Conservation (phyloP, 2,329 filamentous ascomycete genomes). For the Cytospora piceicola region DNA sequence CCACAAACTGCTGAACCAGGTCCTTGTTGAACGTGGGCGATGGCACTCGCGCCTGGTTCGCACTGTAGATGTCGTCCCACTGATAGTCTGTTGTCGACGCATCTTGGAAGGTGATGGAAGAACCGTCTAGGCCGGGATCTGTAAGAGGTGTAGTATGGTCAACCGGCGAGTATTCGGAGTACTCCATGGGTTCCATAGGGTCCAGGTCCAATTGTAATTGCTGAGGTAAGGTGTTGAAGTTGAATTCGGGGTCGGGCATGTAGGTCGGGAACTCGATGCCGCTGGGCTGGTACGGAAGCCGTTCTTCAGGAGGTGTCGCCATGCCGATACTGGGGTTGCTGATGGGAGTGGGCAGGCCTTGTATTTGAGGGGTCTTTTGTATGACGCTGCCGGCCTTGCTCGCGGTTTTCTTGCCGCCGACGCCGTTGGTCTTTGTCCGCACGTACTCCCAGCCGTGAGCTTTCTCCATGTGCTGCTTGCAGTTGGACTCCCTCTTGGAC, state of each 20-base stretch:
- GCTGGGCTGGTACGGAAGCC: slow-evolving; percentile 40
- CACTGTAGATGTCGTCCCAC: slow-evolving; percentile 66
- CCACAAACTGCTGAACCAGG: slow-evolving; percentile 48
- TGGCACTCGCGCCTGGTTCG: slow-evolving; percentile 37
- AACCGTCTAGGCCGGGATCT: slow-evolving; percentile 45
- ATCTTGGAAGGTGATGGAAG: slow-evolving; percentile 64
- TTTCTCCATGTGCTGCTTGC: slow-evolving; percentile 99
- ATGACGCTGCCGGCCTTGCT: slow-evolving; percentile 52
- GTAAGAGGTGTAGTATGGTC: slow-evolving; percentile 54
- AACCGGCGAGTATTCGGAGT: slow-evolving; percentile 44
- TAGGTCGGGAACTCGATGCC: slow-evolving; percentile 55
- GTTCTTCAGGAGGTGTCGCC: slow-evolving; percentile 62
- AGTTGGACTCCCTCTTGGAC: slow-evolving; percentile 94
- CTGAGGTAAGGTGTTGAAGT: slow-evolving; percentile 44
- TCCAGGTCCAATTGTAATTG: slow-evolving; percentile 46
- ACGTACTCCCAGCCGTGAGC: slow-evolving; percentile 89
- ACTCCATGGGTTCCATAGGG: slow-evolving; percentile 16
- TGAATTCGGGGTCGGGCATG: slow-evolving; percentile 49
- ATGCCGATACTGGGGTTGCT: slow-evolving; percentile 58
- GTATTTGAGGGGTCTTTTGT: slow-evolving; percentile 62
- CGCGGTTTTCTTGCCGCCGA: slow-evolving; percentile 53
- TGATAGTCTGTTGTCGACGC: slow-evolving; percentile 58
- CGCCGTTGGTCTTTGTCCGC: slow-evolving; percentile 81
- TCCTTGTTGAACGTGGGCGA: slow-evolving; percentile 57
- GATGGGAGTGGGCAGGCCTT: slow-evolving; percentile 65